phyloP scores from a whole-genome alignment of 805 yeast genomes.

The Kregervanrija fluxuum region DNA sequence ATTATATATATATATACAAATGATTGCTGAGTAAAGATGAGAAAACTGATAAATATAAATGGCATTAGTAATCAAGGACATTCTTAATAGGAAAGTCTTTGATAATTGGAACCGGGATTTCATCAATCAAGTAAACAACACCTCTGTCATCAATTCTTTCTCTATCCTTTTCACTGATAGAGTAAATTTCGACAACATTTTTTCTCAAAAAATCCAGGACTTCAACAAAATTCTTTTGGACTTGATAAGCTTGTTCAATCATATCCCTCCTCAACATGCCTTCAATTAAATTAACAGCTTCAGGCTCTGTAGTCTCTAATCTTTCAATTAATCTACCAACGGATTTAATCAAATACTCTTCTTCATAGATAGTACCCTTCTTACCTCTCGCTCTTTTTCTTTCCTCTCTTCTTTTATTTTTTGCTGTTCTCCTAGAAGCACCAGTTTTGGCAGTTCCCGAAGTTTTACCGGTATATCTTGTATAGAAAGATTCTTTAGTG shows the following conservation, averaged over 20 bases:
- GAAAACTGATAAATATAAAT: neutral
- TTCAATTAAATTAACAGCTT: constrained; percentile 66
- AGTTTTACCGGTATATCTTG: constrained; percentile 95
- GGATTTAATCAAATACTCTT: constrained; percentile 85
- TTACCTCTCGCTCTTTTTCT: constrained; percentile 94
- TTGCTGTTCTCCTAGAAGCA: constrained; percentile 85
- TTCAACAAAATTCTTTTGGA: constrained; percentile 61
- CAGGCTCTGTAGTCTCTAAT: constrained; percentile 63
- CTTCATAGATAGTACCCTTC: constrained; percentile 96
- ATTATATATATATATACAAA: no score
- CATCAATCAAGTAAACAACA: constrained; percentile 67
- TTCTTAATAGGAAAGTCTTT: constrained; percentile 52
- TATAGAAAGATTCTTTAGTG: constrained; percentile 85
- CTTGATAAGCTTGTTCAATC: constrained; percentile 74
- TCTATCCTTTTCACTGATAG: constrained; percentile 76
- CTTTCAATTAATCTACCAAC: constrained; percentile 85
- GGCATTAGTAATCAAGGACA: constrained; percentile 47
- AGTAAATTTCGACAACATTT: constrained; percentile 70
- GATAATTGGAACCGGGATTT: constrained; percentile 64
- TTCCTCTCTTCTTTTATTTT: constrained; percentile 91
- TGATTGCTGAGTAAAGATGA: no score
- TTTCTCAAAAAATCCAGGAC: constrained; percentile 48
- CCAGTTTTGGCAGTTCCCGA: constrained; percentile 95
- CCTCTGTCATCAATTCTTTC: constrained; percentile 89
- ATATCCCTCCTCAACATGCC: constrained; percentile 65